Base-by-base conservation (phyloP, 2,329 filamentous ascomycete genomes). In the Phaeomoniella chlamydospora region DNA sequence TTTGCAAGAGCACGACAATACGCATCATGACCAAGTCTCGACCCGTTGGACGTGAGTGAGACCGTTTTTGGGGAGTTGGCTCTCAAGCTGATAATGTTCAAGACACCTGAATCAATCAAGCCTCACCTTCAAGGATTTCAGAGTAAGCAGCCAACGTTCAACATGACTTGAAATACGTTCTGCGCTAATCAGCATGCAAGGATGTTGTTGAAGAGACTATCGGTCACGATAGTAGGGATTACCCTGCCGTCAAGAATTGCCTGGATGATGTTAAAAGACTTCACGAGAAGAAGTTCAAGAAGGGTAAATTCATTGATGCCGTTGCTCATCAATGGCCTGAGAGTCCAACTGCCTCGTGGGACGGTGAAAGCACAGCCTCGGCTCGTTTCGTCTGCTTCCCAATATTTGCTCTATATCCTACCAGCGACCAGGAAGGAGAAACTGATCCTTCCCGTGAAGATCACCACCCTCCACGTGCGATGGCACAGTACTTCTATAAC, bases 291-390 rank as follows among this genome's bases (percentile, higher is more conserved):
- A 5, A 15, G 17, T 32, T 32, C 13, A 14, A 15, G 30, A 32
- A 15, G 17, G 30, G 30, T 15, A 32, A 32, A 32, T 32, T 14
- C 30, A n/a, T 32, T 15, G 30, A 32, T 10, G 13, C 30, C 14
- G 13, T 32, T 15, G 14, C 30, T 14, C 30, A 32, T 14, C 30
- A 32, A 32, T 14, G 13, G 10, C 14, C 13, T 14, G 13, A 32
- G 14, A 15, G 14, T 5, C 30, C 14, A 10, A 14, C 30, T 5
- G 17, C 14, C 10, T 5, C 30, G 13, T n/a, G 17, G 10, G 30
- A n/a, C 5, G 17, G 30, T 14, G 13, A 32, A 10, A 14, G 13
- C 10, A 15, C 30, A 15, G 17, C 17, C 13, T 14, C 30, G 13
- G 30, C 30, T 10, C 14, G 13, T 10, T 32, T 32, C 30, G 30